phyloP scores from a whole-genome alignment of 139 green algal species.

The Diplosphaera chodatii region DNA sequence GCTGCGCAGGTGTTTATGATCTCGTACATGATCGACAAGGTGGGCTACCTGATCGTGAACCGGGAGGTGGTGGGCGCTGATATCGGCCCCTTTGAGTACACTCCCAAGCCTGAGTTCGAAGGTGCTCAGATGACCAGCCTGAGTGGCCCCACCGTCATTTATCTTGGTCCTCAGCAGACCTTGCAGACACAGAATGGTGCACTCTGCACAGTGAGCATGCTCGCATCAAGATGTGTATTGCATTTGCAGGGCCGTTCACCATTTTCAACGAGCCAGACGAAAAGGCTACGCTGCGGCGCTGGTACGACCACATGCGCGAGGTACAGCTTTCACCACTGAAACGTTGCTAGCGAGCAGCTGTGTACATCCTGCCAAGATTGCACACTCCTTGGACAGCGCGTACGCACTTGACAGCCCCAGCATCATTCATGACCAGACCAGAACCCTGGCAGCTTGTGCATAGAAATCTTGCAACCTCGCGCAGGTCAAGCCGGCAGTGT shows the following conservation, averaged over 20 bases:
- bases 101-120: conserved; percentile 90
- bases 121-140: conserved; percentile 11
- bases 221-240: too few species aligned
- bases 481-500: conserved; percentile 82
- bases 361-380: too few species aligned
- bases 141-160: too few species aligned
- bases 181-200: too few species aligned
- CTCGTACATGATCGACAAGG: conserved; percentile 97
- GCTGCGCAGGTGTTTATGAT: conserved; percentile 93
- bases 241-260: conserved; percentile 75
- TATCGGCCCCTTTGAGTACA: conserved; percentile 96
- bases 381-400: too few species aligned
- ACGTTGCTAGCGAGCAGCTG: too few species aligned
- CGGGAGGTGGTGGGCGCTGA: conserved; percentile 82
- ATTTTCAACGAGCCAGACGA: conserved; percentile 88
- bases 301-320: conserved; percentile 88
- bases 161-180: too few species aligned
- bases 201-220: too few species aligned
- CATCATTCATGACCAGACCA: too few species aligned
- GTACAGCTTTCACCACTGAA: conserved; percentile 17
- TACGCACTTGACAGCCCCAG: too few species aligned
- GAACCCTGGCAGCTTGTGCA: too few species aligned
- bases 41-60: conserved; percentile 97
- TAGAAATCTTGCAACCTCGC: too few species aligned
- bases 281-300: conserved; percentile 64